Evolutionary conservation across 164 flowering plant species (phyloP).

Genomic region (Warburgia ugandensis): DNA sequence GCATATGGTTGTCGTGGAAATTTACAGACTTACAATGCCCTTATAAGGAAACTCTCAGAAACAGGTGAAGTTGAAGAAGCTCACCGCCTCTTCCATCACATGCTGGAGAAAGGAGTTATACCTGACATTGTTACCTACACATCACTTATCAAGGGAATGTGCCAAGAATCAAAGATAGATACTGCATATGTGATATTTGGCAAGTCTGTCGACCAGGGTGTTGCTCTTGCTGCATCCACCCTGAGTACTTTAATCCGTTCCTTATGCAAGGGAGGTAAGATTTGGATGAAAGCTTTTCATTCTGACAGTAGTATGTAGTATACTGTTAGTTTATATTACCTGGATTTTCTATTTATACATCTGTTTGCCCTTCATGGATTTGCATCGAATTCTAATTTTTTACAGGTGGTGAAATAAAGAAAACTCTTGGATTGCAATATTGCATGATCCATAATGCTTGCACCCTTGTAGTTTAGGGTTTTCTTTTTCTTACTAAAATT

Average conservation of each 20-base stretch:
- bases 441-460: too few species aligned
- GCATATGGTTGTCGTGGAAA: conserved; percentile 56
- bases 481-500: too few species aligned
- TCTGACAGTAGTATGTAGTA: not conserved
- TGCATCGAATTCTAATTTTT: too few species aligned
- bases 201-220: conserved; percentile 45
- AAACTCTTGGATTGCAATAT: too few species aligned
- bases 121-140: conserved; percentile 55
- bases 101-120: conserved; percentile 53
- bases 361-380: too few species aligned
- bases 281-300: not conserved
- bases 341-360: too few species aligned
- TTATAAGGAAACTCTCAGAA: conserved; percentile 61
- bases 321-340: too few species aligned
- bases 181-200: conserved; percentile 46
- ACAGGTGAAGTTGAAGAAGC: conserved; percentile 60
- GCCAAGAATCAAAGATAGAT: conserved; percentile 46
- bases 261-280: conserved; percentile 63
- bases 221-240: conserved; percentile 27
- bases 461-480: too few species aligned
- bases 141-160: conserved; percentile 59
- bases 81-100: conserved; percentile 45
- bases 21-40: conserved; percentile 58
- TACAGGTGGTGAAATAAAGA: too few species aligned
- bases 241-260: conserved; percentile 35